Evolutionary conservation across 768 basidiomycete genomes (phyloP), one percentile per base, ranked within the genome.

Genomic region (Pleurotus pulmonarius): DNA sequence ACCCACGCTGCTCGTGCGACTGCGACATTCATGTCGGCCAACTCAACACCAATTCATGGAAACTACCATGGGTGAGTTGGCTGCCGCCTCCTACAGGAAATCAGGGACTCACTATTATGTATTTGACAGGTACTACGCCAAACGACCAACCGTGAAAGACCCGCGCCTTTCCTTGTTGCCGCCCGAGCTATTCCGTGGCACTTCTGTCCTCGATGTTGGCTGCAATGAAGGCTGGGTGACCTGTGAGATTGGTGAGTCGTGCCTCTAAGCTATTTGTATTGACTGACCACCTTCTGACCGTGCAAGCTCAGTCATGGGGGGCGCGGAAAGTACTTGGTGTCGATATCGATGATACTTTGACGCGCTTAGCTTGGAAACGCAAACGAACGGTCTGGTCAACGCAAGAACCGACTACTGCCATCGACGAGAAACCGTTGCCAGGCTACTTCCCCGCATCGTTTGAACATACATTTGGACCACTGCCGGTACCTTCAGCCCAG

Each of bases 201-300:
- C 82, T 57, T 72, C 75, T 46, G 86, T 94, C 2, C 77, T 96
- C 9, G 93, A 96, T 69, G 71, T 95, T 0, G 93, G 93, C 0
- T 92, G 90, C 66, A 96, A 95, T 67, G 86, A 91, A 64, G 93
- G 93, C 6, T 83, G 81, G 78, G 85, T 95, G 37, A 87, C 90
- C 1, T 88, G 88, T 65, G 90, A 94, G 67, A 83, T 94, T n/a
- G 92, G 92, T 87, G 60, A 47, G 75, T 2, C 4, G 8, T 4
- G 6, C 1, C 8, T 8, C 26, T 7, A 29, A 0, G 26, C 26
- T 29, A 29, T 5, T 29, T 6, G 26, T 7, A 29, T 29, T 1
- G 26, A 29, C 29, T 8, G 8, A 8, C 29, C 15, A 43, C 22
- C 12, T 29, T 3, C 20, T 8, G 22, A n/a, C 40, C 56, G 37